A percentile compares a stretch with the other conserved stretches of the same genome.
These are phyloP conservation scores for Pythium aristosporum DNA, from an alignment of 352 stramenopile species.

Conservation along the genomic window DNA sequence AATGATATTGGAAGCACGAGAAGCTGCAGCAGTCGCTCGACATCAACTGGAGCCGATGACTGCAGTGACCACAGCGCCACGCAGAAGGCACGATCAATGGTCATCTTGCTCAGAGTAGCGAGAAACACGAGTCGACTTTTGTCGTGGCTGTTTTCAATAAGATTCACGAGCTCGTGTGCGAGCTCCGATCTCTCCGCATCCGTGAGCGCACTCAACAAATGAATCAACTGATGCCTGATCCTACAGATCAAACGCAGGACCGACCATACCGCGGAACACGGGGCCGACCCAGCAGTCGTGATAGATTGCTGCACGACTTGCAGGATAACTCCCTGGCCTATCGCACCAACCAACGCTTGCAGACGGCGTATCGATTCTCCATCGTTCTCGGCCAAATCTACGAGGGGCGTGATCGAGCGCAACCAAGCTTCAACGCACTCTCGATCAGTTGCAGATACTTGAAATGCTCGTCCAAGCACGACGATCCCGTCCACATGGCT, in stretches of 20 bases:
- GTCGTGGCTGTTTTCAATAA: background rate
- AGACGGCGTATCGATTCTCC: no score
- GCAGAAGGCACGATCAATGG: background rate
- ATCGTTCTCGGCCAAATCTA: background rate
- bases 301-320: background rate
- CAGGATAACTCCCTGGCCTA: background rate
- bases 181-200: background rate
- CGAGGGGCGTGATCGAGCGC: background rate
- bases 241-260: background rate
- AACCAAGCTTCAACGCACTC: background rate
- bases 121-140: background rate
- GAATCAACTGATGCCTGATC: background rate
- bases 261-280: background rate
- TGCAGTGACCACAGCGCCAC: background rate
- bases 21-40: background rate
- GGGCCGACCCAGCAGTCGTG: background rate
- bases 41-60: background rate
- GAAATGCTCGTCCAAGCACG: slow-evolving; percentile 12
- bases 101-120: background rate
- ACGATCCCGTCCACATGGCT: slow-evolving; percentile 7
- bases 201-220: background rate
- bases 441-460: background rate
- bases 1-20: background rate
- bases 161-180: background rate
- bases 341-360: slow-evolving; percentile 1